A percentile compares a stretch with the other conserved stretches of the same genome.
phyloP scores from a whole-genome alignment of 164 flowering plant species.

The Hamamelis virginiana region DNA sequence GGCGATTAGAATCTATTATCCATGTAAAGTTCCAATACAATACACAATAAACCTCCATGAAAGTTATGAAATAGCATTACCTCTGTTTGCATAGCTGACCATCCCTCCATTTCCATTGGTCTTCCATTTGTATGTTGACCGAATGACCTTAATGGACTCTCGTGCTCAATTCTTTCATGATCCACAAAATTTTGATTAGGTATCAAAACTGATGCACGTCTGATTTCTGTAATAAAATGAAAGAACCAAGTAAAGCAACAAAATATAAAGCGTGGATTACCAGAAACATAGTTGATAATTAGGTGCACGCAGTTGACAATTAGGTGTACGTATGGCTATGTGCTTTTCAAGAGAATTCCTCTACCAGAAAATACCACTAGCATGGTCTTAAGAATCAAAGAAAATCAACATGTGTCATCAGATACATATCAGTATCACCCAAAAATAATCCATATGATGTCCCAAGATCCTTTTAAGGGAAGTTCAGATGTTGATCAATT shows the following conservation, averaged over 20 bases:
- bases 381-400: not conserved
- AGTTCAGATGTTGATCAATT: too few species aligned
- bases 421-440: too few species aligned
- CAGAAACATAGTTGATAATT: not conserved
- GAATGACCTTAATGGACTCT: slow-evolving; percentile 53
- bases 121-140: slow-evolving; percentile 60
- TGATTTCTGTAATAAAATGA: slow-evolving; percentile 52
- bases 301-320: not conserved
- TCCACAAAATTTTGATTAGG: slow-evolving; percentile 51
- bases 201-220: slow-evolving; percentile 48
- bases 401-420: too few species aligned
- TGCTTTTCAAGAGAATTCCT: not conserved
- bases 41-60: not conserved
- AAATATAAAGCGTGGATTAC: not conserved
- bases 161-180: slow-evolving; percentile 64
- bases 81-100: slow-evolving; percentile 64
- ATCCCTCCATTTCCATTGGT: slow-evolving; percentile 61
- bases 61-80: slow-evolving; percentile 26
- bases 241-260: not conserved
- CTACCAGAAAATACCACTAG: not conserved
- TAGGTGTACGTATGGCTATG: not conserved
- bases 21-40: not conserved
- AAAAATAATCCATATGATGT: not conserved
- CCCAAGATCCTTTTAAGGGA: not conserved
- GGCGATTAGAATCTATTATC: not conserved